Base-by-base conservation (phyloP, 768 basidiomycete genomes). In the Rubroboletus pulcherrimus region DNA sequence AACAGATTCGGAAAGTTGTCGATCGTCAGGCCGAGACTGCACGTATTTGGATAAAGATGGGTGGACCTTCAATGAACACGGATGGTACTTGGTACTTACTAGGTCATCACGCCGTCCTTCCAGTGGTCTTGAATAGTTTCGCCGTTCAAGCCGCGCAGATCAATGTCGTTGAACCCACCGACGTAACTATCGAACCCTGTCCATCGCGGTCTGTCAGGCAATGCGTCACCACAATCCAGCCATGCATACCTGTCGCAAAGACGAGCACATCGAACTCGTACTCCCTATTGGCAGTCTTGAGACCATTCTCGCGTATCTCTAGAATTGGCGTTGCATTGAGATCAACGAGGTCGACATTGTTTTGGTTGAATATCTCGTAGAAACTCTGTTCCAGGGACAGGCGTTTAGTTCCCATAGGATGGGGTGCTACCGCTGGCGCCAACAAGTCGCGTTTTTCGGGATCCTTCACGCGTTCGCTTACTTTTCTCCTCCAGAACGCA, bases 341-440 rank as follows among this genome's bases (percentile, higher is more conserved):
- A 21, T 63, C 52, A n/a, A 63, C 52, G 10, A 63, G 45, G 15
- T 63, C 61, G 2, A 59, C 61, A 6, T 63, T 63, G 1, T 63
- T 57, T 35, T 59, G 62, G 41, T 59, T 50, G 35, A 63, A 40
- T 29, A 46, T 30, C 3, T 62, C 61, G 35, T 63, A 63, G 34
- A 40, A 63, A 15, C 14, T 12, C 45, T 59, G 45, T 26, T 63
- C 61, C 41, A 54, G 11, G 4, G 47, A 55, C 5, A 40, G 51
- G 3, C 56, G 51, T n/a, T 63, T 63, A 11, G 3, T 1, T 14
- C 33, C 61, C 4, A 63, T 39, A 14, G 54, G 56, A 19, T 63
- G 61, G 4, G 53, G 53, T 38, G 56, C 43, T n/a, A 53, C 44
- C 3, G 21, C 48, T n/a, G 61, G 61, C 5, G 61, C 61, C n/a